Evolutionary conservation across 257 asterid genomes (phyloP).

Genomic region (Lycium barbarum): DNA sequence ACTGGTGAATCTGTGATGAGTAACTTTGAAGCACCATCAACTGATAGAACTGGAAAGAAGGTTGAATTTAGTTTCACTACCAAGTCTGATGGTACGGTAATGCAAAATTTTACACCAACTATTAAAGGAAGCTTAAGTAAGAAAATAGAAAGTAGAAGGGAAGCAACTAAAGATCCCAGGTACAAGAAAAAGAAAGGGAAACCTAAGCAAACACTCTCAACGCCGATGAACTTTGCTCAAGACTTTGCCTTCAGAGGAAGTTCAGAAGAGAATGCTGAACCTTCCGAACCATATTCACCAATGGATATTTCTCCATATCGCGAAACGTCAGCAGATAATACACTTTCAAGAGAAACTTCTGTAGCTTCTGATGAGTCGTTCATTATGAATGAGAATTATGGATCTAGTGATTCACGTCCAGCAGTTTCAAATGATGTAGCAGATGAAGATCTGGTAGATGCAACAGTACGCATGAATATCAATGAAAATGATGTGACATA

Average conservation of each 20-base stretch:
- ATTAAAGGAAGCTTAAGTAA: conserved; percentile 54
- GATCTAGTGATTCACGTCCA: conserved; percentile 51
- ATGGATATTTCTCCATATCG: conserved; percentile 93
- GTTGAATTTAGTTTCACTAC: conserved; percentile 61
- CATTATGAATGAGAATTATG: conserved; percentile 50
- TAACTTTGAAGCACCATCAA: conserved; percentile 47
- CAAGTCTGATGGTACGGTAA: conserved; percentile 47
- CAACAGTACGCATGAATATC: conserved; percentile 52
- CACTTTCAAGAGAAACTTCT: conserved; percentile 70
- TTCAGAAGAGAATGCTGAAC: conserved; percentile 51
- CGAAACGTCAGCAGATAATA: conserved; percentile 56
- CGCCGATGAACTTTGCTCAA: conserved; percentile 52
- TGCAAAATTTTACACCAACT: conserved; percentile 58
- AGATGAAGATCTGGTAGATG: conserved; percentile 62
- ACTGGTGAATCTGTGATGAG: conserved; percentile 37
- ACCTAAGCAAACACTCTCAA: conserved; percentile 52
- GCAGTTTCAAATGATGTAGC: conserved; percentile 45
- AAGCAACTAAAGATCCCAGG: conserved; percentile 58
- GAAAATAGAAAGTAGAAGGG: conserved; percentile 68
- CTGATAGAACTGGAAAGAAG: conserved; percentile 53
- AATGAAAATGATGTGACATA: conserved; percentile 49
- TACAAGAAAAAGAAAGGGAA: conserved; percentile 83
- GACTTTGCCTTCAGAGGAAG: conserved; percentile 53
- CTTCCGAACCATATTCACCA: conserved; percentile 80
- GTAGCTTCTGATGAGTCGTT: conserved; percentile 71